Percentiles rank a stretch among this genome's conserved stretches.
Conservation (phyloP, 1,284 basidiomycete species). For the Bjerkandera adusta region DNA sequence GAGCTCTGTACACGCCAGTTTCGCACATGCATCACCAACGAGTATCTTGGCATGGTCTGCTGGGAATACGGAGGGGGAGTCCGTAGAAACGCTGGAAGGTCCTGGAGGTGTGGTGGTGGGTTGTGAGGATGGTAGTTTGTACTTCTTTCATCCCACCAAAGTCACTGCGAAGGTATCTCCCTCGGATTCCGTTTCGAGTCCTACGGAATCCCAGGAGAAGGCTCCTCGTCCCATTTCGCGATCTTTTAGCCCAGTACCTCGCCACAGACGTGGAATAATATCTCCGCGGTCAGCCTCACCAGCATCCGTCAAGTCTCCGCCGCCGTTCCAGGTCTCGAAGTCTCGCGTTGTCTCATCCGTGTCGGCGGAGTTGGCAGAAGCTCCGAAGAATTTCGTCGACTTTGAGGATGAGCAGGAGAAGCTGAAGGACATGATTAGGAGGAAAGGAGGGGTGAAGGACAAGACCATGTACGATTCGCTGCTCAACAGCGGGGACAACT, state of each 20-base stretch:
- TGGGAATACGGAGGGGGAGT: not conserved
- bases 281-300: constrained; percentile 34
- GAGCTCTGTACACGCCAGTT: constrained; percentile 13
- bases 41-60: constrained; percentile 20
- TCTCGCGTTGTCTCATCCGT: constrained; percentile 67
- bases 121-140: constrained; percentile 36
- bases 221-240: too few relatives aligned
- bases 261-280: constrained; percentile 25
- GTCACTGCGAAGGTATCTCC: not conserved
- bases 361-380: constrained; percentile 63
- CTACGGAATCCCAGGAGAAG: too few relatives aligned
- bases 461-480: constrained; percentile 34
- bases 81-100: not conserved
- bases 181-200: too few relatives aligned
- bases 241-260: constrained; percentile 17
- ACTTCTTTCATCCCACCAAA: constrained; percentile 24
- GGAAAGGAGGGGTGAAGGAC: constrained; percentile 41
- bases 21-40: constrained; percentile 14
- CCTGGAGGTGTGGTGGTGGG: constrained; percentile 27
- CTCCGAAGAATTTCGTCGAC: constrained; percentile 73
- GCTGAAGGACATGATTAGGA: constrained; percentile 67
- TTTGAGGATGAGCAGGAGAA: constrained; percentile 75
- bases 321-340: constrained; percentile 34
- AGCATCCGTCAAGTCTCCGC: constrained; percentile 24
- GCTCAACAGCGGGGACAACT: constrained; percentile 20